Conservation (phyloP, 1,139 yeast genomes). For the Sugiyamaella novakii region DNA sequence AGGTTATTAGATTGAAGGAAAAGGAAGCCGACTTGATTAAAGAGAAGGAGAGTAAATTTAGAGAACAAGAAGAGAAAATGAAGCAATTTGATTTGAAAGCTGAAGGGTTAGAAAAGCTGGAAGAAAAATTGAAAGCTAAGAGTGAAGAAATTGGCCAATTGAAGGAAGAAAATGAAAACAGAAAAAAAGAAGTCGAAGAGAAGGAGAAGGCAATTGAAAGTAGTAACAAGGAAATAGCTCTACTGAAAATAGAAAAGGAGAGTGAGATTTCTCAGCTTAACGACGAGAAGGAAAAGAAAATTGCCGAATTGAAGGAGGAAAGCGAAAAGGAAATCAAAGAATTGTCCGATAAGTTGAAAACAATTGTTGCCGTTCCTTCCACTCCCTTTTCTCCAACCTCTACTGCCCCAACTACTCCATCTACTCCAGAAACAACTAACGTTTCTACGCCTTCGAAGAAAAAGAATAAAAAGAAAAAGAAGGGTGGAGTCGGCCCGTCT, state of each 20-base stretch:
- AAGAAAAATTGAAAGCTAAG: conserved; percentile 6
- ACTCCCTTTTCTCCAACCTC: not conserved
- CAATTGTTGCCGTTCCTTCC: not conserved
- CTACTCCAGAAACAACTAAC: conserved; percentile 12
- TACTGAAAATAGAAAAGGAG: not conserved
- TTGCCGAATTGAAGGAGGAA: conserved; percentile 8
- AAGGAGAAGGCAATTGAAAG: conserved; percentile 34
- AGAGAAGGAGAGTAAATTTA: not conserved
- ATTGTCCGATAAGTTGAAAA: conserved; percentile 2
- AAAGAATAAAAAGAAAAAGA: conserved; percentile 36
- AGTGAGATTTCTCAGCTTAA: not conserved
- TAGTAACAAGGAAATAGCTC: conserved; percentile 34
- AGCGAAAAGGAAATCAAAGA: conserved; percentile 9
- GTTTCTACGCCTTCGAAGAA: conserved; percentile 25
- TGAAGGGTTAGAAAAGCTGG: not conserved
- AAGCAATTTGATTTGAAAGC: not conserved
- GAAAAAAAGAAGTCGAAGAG: conserved; percentile 26
- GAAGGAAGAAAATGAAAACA: conserved; percentile 7
- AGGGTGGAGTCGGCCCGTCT: conserved; percentile 24
- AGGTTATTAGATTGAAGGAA: not conserved
- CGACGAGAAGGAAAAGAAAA: conserved; percentile 10
- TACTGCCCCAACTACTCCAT: conserved; percentile 7
- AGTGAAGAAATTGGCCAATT: conserved; percentile 16
- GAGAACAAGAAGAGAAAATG: conserved; percentile 3
- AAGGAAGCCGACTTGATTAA: not conserved